A percentile compares a stretch with the other conserved stretches of the same genome.
These are phyloP conservation scores for Diaporthe sp. DNA, from an alignment of 2,329 filamentous ascomycete species.

Conservation along the genomic window DNA sequence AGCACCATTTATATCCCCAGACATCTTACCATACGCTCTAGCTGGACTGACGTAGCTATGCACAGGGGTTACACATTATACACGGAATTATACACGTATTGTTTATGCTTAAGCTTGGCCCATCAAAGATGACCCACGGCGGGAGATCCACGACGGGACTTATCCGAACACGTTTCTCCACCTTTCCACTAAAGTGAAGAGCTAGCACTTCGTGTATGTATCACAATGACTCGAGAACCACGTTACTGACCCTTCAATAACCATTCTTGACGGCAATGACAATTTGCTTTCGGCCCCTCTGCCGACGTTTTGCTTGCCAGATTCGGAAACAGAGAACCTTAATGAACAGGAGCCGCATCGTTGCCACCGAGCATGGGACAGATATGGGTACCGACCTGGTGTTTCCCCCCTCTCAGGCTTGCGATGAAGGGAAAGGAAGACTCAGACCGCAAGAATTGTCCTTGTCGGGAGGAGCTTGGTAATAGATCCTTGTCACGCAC, in stretches of 20 bases:
- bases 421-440: no score
- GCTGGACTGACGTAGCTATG: background rate
- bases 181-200: background rate
- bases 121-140: background rate
- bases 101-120: background rate
- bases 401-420: no score
- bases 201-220: background rate
- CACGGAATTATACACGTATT: background rate
- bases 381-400: no score
- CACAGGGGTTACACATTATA: background rate
- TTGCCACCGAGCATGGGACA: background rate
- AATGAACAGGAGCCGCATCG: background rate
- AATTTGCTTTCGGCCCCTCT: background rate
- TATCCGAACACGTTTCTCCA: background rate
- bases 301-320: background rate
- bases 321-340: background rate
- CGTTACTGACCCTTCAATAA: background rate
- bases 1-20: no score
- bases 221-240: background rate
- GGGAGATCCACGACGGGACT: background rate
- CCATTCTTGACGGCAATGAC: background rate
- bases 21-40: background rate
- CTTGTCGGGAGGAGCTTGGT: no score
- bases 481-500: no score
- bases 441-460: no score